These are phyloP conservation scores for Leccinum obscurum DNA, from an alignment of 768 basidiomycete species.

Conservation along the genomic window DNA sequence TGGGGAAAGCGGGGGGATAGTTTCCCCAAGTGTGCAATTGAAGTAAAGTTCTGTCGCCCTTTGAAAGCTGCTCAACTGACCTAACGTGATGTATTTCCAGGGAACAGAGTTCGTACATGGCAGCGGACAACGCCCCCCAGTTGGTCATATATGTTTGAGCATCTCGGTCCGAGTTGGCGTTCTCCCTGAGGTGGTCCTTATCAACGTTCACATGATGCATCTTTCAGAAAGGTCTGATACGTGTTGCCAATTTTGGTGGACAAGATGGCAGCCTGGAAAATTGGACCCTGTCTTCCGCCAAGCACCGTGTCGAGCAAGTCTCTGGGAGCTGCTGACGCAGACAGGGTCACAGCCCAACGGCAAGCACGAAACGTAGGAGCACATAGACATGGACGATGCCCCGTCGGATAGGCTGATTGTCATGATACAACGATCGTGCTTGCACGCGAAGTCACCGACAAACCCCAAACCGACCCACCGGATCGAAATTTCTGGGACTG, in stretches of 20 bases:
- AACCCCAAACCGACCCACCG: background rate
- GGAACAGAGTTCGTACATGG: background rate
- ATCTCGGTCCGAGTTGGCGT: background rate
- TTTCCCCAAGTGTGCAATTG: background rate
- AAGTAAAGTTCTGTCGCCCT: background rate
- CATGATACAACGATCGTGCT: background rate
- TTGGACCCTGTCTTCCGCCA: background rate
- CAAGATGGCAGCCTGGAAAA: background rate
- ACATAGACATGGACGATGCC: background rate
- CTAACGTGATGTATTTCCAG: background rate
- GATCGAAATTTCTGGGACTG: background rate
- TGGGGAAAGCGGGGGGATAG: background rate
- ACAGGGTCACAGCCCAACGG: background rate
- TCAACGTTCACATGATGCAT: background rate
- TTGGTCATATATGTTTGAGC: background rate
- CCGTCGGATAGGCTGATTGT: background rate
- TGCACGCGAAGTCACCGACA: background rate
- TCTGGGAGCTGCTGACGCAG: background rate
- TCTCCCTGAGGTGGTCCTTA: background rate
- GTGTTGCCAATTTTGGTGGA: background rate
- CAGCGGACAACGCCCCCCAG: background rate
- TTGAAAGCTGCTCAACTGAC: background rate
- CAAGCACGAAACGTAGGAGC: background rate
- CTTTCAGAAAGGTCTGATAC: background rate
- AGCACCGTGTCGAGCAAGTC: background rate